phyloP scores from a whole-genome alignment of 2,329 filamentous ascomycete species.

The Penicillium sp. region DNA sequence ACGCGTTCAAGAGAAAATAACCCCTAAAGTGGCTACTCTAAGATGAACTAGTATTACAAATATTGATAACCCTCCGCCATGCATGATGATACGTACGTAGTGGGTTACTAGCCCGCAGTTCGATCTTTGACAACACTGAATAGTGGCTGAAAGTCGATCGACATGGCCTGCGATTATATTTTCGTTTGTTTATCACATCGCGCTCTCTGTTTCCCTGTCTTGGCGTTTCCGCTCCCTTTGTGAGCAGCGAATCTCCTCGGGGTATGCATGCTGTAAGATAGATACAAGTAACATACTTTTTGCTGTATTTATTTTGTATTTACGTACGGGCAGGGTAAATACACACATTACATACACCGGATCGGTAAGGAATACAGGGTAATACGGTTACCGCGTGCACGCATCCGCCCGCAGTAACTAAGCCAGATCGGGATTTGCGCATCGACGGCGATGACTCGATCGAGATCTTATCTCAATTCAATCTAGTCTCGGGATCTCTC shows the following conservation, averaged over 20 bases:
- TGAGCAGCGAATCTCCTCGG: slow-evolving; percentile 1
- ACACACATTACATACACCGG: neutral
- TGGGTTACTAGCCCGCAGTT: too few species aligned
- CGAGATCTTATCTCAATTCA: slow-evolving; percentile 12
- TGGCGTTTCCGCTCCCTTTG: slow-evolving; percentile 1
- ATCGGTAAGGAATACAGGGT: neutral
- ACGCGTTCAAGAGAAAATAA: neutral
- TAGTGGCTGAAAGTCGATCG: neutral
- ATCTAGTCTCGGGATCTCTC: neutral
- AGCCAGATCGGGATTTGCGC: slow-evolving; percentile 7
- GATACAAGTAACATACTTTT: neutral
- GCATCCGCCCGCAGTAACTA: neutral
- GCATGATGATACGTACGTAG: too few species aligned
- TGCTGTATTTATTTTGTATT: neutral
- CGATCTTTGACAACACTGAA: too few species aligned
- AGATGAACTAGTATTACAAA: too few species aligned
- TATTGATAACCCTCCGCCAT: too few species aligned
- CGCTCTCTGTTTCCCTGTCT: neutral
- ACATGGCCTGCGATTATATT: neutral
- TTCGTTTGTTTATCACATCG: neutral
- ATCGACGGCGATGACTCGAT: slow-evolving; percentile 8
- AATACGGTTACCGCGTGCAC: neutral
- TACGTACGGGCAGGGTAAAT: neutral
- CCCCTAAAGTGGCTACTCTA: neutral
- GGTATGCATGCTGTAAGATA: neutral